phyloP scores from a whole-genome alignment of 108 stramenopile genomes.

The Craspedostauros australis region DNA sequence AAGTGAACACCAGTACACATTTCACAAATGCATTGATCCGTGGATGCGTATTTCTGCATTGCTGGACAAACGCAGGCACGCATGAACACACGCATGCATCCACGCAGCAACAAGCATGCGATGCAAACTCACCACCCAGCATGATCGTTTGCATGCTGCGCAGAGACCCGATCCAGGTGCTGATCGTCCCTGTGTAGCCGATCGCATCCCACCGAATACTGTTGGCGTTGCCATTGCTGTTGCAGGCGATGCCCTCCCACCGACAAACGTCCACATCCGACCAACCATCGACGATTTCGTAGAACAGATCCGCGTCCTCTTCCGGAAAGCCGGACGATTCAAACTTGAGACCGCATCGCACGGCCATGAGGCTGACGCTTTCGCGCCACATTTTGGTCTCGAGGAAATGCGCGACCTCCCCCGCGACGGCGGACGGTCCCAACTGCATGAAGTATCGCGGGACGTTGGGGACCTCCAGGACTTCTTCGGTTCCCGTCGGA shows the following conservation, averaged over 20 bases:
- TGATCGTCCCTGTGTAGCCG: not conserved
- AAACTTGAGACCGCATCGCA: conserved; percentile 17
- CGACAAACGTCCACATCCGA: conserved; percentile 25
- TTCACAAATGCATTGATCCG: no score
- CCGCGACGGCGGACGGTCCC: not conserved
- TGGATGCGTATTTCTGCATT: no score
- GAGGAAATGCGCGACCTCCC: conserved; percentile 8
- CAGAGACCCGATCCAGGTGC: not conserved
- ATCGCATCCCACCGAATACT: no score
- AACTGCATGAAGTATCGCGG: conserved; percentile 22
- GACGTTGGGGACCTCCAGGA: not conserved
- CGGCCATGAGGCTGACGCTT: conserved; percentile 19
- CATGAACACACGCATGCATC: no score
- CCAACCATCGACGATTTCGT: no score
- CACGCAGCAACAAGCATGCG: no score
- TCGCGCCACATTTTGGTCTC: conserved; percentile 16
- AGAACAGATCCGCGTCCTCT: conserved; percentile 3
- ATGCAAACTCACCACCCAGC: no score
- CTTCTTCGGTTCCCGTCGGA: not conserved
- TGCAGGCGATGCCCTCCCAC: conserved; percentile 33
- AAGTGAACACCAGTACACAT: no score
- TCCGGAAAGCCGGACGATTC: conserved; percentile 11
- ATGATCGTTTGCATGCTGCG: not conserved
- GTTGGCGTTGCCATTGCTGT: not conserved
- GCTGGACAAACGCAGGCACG: no score